Conservation (phyloP, 1,284 basidiomycete genomes). For the Sporisorium exsertum region DNA sequence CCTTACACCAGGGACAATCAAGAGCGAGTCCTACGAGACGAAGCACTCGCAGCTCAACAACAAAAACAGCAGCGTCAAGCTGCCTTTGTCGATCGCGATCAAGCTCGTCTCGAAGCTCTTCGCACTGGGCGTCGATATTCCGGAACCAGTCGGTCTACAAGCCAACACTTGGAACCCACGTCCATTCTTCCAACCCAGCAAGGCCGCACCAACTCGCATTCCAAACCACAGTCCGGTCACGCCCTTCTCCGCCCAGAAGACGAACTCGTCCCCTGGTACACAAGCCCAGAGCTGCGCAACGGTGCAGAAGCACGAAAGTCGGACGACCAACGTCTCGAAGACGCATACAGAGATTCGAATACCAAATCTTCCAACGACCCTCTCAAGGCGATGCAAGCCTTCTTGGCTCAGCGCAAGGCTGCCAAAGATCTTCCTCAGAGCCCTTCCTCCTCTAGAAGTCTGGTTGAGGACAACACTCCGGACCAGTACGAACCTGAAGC, state of each 20-base stretch:
- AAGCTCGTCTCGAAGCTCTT: conserved; percentile 19
- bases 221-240: conserved; percentile 10
- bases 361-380: conserved; percentile 59
- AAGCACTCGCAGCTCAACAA: conserved; percentile 12
- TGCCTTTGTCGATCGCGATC: conserved; percentile 17
- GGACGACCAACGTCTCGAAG: conserved; percentile 52
- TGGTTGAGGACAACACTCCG: neutral
- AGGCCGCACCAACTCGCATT: neutral
- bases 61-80: conserved; percentile 10
- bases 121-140: conserved; percentile 3
- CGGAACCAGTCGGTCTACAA: neutral
- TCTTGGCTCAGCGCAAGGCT: conserved; percentile 39
- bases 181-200: neutral
- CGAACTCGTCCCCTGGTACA: conserved; percentile 64
- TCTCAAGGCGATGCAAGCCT: conserved; percentile 49
- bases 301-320: conserved; percentile 50
- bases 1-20: conserved; percentile 21
- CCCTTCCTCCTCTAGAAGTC: neutral
- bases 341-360: conserved; percentile 47
- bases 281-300: conserved; percentile 35
- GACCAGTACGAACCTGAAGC: conserved; percentile 48
- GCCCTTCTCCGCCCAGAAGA: conserved; percentile 28
- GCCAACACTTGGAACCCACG: neutral
- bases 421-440: neutral
- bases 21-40: conserved; percentile 7